phyloP scores from a whole-genome alignment of 371 early-diverging fungal species.

The Circinella umbellata region DNA sequence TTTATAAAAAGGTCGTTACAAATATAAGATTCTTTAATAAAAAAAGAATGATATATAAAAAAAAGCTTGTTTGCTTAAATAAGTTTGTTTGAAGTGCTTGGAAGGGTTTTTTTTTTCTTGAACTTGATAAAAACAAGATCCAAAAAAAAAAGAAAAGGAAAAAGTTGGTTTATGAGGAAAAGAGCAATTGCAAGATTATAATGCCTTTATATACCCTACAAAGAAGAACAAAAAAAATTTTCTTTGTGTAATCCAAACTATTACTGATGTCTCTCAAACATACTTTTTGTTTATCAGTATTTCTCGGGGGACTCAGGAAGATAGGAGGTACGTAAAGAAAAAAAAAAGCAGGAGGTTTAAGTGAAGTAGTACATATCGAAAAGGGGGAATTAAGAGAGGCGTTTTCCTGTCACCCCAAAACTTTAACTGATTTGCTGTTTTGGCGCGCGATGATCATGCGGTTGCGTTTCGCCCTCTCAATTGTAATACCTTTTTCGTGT shows the following conservation, averaged over 20 bases:
- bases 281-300: not conserved
- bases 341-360: not conserved
- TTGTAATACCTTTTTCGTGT: not conserved
- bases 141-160: not conserved
- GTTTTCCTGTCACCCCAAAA: slow-evolving; percentile 11
- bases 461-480: not conserved
- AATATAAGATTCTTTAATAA: not conserved
- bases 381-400: not conserved
- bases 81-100: not conserved
- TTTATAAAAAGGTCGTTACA: not conserved
- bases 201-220: not conserved
- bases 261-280: too few relatives aligned
- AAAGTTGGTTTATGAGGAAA: slow-evolving; percentile 7
- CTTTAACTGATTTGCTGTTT: not conserved
- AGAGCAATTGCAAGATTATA: not conserved
- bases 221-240: not conserved
- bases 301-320: not conserved
- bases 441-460: slow-evolving; percentile 12
- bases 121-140: slow-evolving; percentile 5
- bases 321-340: not conserved
- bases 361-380: too few relatives aligned
- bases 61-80: not conserved
- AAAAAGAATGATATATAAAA: too few relatives aligned
- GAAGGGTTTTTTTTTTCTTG: slow-evolving; percentile 6
- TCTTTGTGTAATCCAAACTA: not conserved